A percentile compares a stretch with the other conserved stretches of the same genome.
phyloP scores from a whole-genome alignment of 495 filamentous ascomycete species.

The Annulohypoxylon bovei region DNA sequence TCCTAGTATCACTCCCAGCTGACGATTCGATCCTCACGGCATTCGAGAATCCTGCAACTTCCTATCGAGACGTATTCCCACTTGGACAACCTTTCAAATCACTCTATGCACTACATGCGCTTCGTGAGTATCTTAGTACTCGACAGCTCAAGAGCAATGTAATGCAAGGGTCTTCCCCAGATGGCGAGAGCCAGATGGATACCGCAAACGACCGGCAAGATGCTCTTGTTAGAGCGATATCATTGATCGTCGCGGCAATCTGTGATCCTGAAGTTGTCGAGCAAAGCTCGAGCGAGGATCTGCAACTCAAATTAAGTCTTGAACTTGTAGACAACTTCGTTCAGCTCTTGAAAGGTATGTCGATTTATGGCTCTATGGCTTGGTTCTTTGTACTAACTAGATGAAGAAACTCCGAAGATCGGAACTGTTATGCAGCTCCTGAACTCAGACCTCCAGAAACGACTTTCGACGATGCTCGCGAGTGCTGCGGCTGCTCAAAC shows the following conservation, averaged over 20 bases:
- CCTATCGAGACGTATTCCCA: constrained; percentile 71
- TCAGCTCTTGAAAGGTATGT: constrained; percentile 55
- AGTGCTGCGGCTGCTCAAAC: constrained; percentile 37
- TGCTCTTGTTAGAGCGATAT: constrained; percentile 50
- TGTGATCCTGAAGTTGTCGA: constrained; percentile 54
- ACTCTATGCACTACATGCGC: constrained; percentile 75
- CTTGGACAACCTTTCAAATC: constrained; percentile 75
- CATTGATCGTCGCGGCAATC: constrained; percentile 59
- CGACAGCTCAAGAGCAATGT: constrained; percentile 43
- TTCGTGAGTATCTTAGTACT: constrained; percentile 59
- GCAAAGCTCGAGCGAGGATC: constrained; percentile 49
- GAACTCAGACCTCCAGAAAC: constrained; percentile 45
- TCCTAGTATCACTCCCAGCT: constrained; percentile 76
- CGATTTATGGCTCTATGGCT: not conserved
- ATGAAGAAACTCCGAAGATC: constrained; percentile 36
- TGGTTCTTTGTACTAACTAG: constrained; percentile 4
- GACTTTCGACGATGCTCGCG: constrained; percentile 52
- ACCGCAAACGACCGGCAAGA: constrained; percentile 36
- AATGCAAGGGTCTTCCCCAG: constrained; percentile 54
- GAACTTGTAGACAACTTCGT: constrained; percentile 55
- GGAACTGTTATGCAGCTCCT: constrained; percentile 39
- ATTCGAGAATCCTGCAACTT: constrained; percentile 63
- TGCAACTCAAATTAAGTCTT: constrained; percentile 54
- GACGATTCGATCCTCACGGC: constrained; percentile 68
- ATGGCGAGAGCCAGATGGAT: constrained; percentile 24